Evolutionary conservation across 495 filamentous ascomycete genomes (phyloP), one percentile per base, ranked within the genome.

Genomic region (Trichocladium uniseriatum): DNA sequence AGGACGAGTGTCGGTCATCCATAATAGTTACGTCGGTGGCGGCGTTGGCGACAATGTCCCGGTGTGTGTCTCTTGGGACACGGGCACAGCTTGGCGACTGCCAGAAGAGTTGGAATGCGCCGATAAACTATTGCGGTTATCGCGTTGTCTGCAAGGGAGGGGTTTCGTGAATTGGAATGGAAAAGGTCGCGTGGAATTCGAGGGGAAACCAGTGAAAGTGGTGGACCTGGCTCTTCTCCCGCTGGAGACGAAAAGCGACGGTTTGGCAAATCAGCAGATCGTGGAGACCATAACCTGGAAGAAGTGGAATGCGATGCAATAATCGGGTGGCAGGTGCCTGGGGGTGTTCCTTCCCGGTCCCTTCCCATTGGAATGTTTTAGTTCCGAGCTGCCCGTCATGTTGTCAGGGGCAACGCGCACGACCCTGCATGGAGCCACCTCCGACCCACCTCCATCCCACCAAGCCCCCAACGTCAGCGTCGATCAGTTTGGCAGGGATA

Each of bases 1-100:
- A 56, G 37, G 68, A 69, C 41, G 67, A 69, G 41, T 57, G 60
- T 44, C 66, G 63, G 20, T 65, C 59, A 51, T 73, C 71, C 75
- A 78, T 78, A 38, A 52, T 60, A 55, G 55, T 20, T 41, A 52
- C 52, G 56, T 38, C 49, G 35, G 54, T 58, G 53, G 55, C 55
- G 52, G 52, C 41, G 40, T 50, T 28, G 56, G 52, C 18, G 29
- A 29, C 27, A 51, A 5, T 58, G 49, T 57, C 54, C 13, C 41
- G 27, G 22, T n/a, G n/a, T n/a, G n/a, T n/a, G n/a, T n/a, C n/a
- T n/a, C n/a, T n/a, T 32, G 38, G 40, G 45, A 41, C 45, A 48
- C 14, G 19, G 19, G 43, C 20, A 27, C 3, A 27, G 4, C 4
- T 8, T 27, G 24, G 24, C 24, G n/a, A n/a, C n/a, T n/a, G n/a